A percentile compares a stretch with the other conserved stretches of the same genome.
phyloP scores from a whole-genome alignment of 768 basidiomycete species.

The Galerina marginata region DNA sequence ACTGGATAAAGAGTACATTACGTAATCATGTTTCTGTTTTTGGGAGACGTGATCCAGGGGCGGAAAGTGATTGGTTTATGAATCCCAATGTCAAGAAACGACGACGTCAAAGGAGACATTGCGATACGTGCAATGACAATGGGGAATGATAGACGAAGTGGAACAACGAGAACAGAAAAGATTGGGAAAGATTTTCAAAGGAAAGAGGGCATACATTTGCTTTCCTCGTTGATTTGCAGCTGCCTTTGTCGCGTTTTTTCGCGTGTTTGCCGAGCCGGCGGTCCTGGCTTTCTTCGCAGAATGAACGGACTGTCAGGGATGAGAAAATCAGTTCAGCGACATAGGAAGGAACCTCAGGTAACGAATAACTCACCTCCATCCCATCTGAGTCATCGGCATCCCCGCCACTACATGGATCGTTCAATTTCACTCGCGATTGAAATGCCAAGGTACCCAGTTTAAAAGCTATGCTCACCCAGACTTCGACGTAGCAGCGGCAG shows the following conservation, averaged over 20 bases:
- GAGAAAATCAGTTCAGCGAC: background rate
- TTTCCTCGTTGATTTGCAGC: constrained; percentile 23
- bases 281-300: constrained; percentile 33
- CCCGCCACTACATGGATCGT: background rate
- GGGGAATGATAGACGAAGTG: background rate
- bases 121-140: background rate
- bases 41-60: constrained; percentile 1
- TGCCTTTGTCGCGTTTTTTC: constrained; percentile 26
- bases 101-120: background rate
- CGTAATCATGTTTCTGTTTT: constrained; percentile 18
- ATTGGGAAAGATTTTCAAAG: background rate
- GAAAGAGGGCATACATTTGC: constrained; percentile 20
- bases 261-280: constrained; percentile 14
- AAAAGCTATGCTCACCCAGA: constrained; percentile 10
- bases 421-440: background rate
- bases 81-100: background rate
- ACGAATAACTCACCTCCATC: constrained; percentile 18
- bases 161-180: constrained; percentile 1
- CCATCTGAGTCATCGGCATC: constrained; percentile 18
- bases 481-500: constrained; percentile 8
- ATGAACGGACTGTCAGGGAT: constrained; percentile 27
- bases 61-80: background rate
- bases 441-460: background rate
- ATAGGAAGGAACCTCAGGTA: background rate
- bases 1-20: constrained; percentile 7